phyloP scores from a whole-genome alignment of 2,329 filamentous ascomycete genomes.

The Penicillium fuscoglaucum region DNA sequence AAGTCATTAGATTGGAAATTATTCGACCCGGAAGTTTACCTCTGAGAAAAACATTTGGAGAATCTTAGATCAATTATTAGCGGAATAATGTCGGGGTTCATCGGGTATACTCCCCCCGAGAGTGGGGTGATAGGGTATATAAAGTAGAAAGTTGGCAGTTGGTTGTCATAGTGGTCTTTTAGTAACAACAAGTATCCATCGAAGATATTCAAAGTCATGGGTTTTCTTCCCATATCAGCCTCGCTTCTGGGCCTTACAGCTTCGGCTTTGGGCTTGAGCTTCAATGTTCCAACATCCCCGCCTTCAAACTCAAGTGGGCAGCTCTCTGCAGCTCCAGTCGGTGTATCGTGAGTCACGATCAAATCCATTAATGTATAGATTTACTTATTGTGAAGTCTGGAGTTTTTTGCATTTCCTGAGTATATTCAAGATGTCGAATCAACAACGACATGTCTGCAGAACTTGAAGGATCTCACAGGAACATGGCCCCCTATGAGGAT shows the following conservation, averaged over 20 bases:
- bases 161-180: no score
- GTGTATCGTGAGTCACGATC: constrained; percentile 44
- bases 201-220: background rate
- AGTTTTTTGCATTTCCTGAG: constrained; percentile 58
- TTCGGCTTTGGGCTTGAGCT: constrained; percentile 29
- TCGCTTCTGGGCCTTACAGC: background rate
- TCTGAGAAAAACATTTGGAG: no score
- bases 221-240: background rate
- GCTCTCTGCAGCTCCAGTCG: constrained; percentile 47
- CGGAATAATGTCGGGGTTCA: no score
- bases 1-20: no score
- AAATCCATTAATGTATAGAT: background rate
- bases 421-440: constrained; percentile 56
- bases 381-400: constrained; percentile 41
- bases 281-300: constrained; percentile 38
- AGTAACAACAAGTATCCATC: no score
- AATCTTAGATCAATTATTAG: no score
- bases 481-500: constrained; percentile 57
- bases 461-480: constrained; percentile 53
- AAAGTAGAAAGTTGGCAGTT: no score
- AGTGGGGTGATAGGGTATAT: no score
- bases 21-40: no score
- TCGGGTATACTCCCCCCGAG: no score
- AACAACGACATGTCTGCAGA: constrained; percentile 54
- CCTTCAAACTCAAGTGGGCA: constrained; percentile 33